These are phyloP conservation scores for Phytophthora hybrid DNA, from an alignment of 352 stramenopile species.

Conservation along the genomic window DNA sequence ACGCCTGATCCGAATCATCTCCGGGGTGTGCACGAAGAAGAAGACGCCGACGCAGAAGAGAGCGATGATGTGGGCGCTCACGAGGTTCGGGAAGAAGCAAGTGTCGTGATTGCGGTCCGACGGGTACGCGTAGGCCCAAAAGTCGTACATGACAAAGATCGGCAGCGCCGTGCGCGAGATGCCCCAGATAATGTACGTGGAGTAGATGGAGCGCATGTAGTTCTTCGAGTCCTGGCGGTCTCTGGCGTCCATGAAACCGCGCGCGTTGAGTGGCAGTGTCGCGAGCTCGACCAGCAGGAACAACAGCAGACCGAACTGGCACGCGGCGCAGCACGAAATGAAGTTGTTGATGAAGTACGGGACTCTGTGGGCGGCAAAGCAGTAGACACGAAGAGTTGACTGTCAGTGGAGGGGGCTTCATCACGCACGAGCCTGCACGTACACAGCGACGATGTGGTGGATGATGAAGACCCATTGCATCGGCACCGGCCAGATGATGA, in stretches of 20 bases:
- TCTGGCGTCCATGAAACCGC: slow-evolving; percentile 78
- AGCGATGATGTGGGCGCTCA: slow-evolving; percentile 80
- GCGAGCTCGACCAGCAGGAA: slow-evolving; percentile 86
- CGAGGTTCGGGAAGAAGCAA: slow-evolving; percentile 82
- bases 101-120: slow-evolving; percentile 78
- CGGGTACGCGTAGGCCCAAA: slow-evolving; percentile 78
- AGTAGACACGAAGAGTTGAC: not conserved
- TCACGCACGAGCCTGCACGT: slow-evolving; percentile 31
- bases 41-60: slow-evolving; percentile 87
- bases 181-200: slow-evolving; percentile 79
- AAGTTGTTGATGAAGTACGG: slow-evolving; percentile 92
- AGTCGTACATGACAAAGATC: slow-evolving; percentile 78
- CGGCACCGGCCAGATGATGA: slow-evolving; percentile 77
- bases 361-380: slow-evolving; percentile 39
- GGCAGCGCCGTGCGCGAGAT: slow-evolving; percentile 76
- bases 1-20: slow-evolving; percentile 58
- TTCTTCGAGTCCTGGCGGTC: slow-evolving; percentile 69
- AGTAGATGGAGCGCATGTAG: slow-evolving; percentile 77
- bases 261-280: slow-evolving; percentile 79
- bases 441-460: slow-evolving; percentile 85
- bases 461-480: slow-evolving; percentile 85
- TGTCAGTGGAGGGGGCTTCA: not conserved
- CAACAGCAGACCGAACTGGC: slow-evolving; percentile 78
- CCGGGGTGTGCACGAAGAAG: slow-evolving; percentile 82
- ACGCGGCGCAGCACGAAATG: slow-evolving; percentile 77